A percentile compares a stretch with the other conserved stretches of the same genome.
Conservation (phyloP, 192 early-diverging fungal species). For the Glomus cerebriforme region DNA sequence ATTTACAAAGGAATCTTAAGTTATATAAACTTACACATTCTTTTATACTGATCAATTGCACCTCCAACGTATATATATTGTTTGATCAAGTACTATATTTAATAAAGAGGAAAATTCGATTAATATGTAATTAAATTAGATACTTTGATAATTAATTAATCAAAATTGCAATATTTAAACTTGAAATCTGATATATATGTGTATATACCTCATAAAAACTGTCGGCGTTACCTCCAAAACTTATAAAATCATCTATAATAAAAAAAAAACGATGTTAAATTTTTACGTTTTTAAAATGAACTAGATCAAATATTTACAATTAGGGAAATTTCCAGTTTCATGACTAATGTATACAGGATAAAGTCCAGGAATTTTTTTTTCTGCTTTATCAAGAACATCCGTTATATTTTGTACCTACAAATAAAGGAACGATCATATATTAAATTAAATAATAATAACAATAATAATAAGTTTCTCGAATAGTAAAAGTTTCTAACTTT, state of each 20-base stretch:
- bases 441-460: background rate
- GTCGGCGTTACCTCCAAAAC: slow-evolving; percentile 54
- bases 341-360: slow-evolving; percentile 60
- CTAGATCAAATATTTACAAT: slow-evolving; percentile 32
- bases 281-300: background rate
- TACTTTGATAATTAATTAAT: no score
- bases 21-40: slow-evolving; percentile 18
- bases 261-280: background rate
- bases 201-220: slow-evolving; percentile 64
- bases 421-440: background rate
- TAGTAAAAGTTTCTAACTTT: slow-evolving; percentile 39
- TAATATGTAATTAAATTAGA: no score
- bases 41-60: background rate
- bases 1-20: no score
- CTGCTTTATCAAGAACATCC: slow-evolving; percentile 48
- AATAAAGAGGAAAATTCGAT: no score
- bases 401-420: slow-evolving; percentile 59
- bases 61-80: slow-evolving; percentile 48
- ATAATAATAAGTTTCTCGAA: background rate
- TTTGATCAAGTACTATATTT: slow-evolving; percentile 57
- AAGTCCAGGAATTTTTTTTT: slow-evolving; percentile 52
- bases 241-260: slow-evolving; percentile 34
- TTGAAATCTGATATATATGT: no score
- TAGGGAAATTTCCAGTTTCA: slow-evolving; percentile 28
- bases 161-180: no score